Conservation (phyloP, 129 eudicot species). For the Lactuca sativa region DNA sequence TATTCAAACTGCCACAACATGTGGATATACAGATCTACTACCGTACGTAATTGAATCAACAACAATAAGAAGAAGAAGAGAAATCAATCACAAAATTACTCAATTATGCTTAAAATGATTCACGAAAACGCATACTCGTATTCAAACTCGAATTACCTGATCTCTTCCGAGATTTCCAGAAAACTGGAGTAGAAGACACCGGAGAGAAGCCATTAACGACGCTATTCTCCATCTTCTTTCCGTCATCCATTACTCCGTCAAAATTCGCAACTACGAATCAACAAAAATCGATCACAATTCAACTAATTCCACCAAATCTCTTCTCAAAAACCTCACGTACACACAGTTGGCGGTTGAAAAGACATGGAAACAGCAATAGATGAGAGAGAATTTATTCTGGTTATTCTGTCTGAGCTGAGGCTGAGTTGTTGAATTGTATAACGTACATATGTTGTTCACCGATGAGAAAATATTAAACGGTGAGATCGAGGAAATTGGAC, state of each 20-base stretch:
- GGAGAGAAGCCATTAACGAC: slow-evolving; percentile 68
- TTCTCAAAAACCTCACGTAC: slow-evolving; percentile 1
- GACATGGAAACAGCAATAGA: neutral
- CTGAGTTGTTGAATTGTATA: slow-evolving; percentile 31
- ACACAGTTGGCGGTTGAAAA: slow-evolving; percentile 8
- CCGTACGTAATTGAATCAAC: neutral
- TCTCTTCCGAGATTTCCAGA: slow-evolving; percentile 90
- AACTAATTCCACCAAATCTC: neutral
- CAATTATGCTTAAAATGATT: neutral
- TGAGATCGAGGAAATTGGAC: slow-evolving; percentile 25
- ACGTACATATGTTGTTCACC: slow-evolving; percentile 31
- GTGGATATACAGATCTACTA: slow-evolving; percentile 13
- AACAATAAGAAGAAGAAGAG: neutral
- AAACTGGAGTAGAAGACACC: slow-evolving; percentile 63
- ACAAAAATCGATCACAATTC: slow-evolving; percentile 17
- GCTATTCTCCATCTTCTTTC: slow-evolving; percentile 29
- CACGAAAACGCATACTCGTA: neutral
- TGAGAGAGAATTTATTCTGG: slow-evolving; percentile 27
- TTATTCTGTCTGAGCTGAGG: slow-evolving; percentile 18
- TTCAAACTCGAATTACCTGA: slow-evolving; percentile 39
- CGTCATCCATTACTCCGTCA: slow-evolving; percentile 42
- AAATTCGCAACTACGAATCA: slow-evolving; percentile 18
- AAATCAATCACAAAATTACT: slow-evolving; percentile 11
- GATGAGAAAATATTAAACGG: slow-evolving; percentile 14
- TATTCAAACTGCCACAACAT: slow-evolving; percentile 1